Base-by-base conservation (phyloP, 2,329 filamentous ascomycete species). In the Fusarium newnesense region DNA sequence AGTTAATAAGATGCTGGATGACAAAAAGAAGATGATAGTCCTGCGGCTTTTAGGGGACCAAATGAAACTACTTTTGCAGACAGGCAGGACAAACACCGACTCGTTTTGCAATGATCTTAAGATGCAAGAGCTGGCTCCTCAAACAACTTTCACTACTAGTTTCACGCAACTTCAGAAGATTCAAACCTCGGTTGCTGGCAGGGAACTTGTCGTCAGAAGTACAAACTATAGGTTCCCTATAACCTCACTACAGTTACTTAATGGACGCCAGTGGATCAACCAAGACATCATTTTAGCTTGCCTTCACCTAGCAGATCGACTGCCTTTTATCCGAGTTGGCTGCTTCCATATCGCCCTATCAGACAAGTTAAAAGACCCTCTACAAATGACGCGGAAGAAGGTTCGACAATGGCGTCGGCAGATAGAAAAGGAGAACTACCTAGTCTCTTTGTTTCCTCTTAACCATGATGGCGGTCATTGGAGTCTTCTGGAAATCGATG, bases 401-500 rank as follows among this genome's bases (percentile, higher is more conserved):
- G 60, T 75, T 34, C 36, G 15, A 24, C 42, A 46, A 40, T 75
- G 49, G 64, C 52, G 28, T 24, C 43, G 18, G 13, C 9, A 43
- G 26, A 18, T 30, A 26, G 18, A 40, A 10, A 56, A 32, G 8
- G 16, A 16, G 15, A 13, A 40, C 4, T 16, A 18, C 19, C 18
- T 56, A 15, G 26, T 56, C 9, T 15, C 13, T 40, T 30, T 56
- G 3, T 57, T 63, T 18, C 60, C 60, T 18, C 26, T 63, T 36
- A 34, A 58, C 19, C 9, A 42, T 39, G 6, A 24, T 19, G 9
- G 36, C 5, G 26, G 9, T 12, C 30, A 63, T 44, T 63, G 42
- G 5, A 63, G 52, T 18, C 52, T 63, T 9, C 21, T 63, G 16
- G 42, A 63, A 11, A 58, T 63, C 7, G 36, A 58, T n/a, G n/a